These are phyloP conservation scores for Fragosphaeria purpurea DNA, from an alignment of 2,329 filamentous ascomycete genomes.

Conservation along the genomic window DNA sequence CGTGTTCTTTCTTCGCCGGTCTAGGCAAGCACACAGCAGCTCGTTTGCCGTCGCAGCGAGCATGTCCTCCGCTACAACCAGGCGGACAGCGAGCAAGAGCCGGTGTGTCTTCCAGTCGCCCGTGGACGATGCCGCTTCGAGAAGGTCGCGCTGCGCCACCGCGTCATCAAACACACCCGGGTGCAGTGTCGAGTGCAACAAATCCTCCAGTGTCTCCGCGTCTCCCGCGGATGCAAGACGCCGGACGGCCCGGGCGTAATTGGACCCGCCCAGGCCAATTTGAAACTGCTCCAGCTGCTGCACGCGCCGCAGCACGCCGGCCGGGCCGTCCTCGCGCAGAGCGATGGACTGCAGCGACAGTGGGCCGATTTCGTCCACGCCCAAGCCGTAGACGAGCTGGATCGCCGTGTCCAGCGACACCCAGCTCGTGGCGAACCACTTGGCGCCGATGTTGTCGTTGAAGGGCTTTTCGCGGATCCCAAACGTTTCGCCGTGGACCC, in stretches of 20 bases:
- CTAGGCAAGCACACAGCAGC: conserved; percentile 22
- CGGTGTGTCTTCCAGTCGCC: conserved; percentile 32
- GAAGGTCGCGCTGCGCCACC: conserved; percentile 28
- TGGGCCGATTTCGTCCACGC: conserved; percentile 62
- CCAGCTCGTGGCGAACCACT: conserved; percentile 65
- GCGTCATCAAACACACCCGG: conserved; percentile 45
- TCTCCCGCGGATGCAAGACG: conserved; percentile 51
- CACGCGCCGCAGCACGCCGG: conserved; percentile 49
- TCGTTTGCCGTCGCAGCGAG: conserved; percentile 23
- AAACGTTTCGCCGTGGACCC: conserved; percentile 28
- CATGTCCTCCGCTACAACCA: conserved; percentile 22
- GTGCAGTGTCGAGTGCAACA: conserved; percentile 42
- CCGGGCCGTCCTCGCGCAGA: conserved; percentile 47
- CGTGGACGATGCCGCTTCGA: conserved; percentile 23
- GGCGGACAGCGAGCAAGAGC: conserved; percentile 35
- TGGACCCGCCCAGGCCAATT: conserved; percentile 51
- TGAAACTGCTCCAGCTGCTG: conserved; percentile 49
- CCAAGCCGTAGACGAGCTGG: conserved; percentile 58
- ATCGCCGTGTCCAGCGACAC: conserved; percentile 65
- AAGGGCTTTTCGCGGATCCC: conserved; percentile 36
- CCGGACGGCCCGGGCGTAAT: conserved; percentile 56
- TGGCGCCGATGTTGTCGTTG: conserved; percentile 64
- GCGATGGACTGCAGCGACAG: conserved; percentile 70
- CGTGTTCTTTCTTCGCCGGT: conserved; percentile 14
- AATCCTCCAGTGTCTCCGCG: conserved; percentile 33